These are phyloP conservation scores for Lolium multiflorum DNA, from an alignment of 176 grass and related monocot species.

Conservation along the genomic window DNA sequence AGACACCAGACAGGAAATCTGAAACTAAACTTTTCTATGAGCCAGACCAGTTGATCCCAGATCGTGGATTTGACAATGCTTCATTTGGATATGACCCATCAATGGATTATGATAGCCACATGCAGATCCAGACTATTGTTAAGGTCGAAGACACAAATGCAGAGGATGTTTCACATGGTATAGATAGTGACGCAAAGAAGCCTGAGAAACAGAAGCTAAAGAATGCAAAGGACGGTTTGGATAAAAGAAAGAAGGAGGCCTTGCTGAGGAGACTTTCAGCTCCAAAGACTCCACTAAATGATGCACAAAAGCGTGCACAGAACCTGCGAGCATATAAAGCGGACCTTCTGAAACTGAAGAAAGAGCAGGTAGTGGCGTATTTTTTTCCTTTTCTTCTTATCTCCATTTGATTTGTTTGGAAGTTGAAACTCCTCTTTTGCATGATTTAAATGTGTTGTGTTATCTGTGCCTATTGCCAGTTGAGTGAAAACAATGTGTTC, in stretches of 20 bases:
- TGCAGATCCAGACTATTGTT: constrained; percentile 47
- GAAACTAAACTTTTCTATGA: constrained; percentile 75
- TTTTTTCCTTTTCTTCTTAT: background rate
- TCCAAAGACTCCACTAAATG: constrained; percentile 61
- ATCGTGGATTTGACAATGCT: constrained; percentile 65
- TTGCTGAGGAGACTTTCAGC: constrained; percentile 57
- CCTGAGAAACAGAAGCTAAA: constrained; percentile 69
- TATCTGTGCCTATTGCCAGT: background rate
- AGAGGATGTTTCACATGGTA: constrained; percentile 49
- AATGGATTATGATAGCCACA: constrained; percentile 79
- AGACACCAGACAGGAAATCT: constrained; percentile 45
- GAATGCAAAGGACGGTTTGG: constrained; percentile 62
- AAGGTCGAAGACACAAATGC: constrained; percentile 53
- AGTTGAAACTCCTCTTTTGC: background rate
- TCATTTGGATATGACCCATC: constrained; percentile 82
- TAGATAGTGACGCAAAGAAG: constrained; percentile 61
- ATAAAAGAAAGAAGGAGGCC: constrained; percentile 84
- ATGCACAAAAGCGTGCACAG: constrained; percentile 94
- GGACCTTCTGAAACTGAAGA: constrained; percentile 90
- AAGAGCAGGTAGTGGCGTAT: constrained; percentile 71
- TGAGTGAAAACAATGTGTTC: background rate
- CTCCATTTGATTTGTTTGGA: constrained; percentile 6
- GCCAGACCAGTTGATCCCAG: constrained; percentile 83
- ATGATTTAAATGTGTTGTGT: background rate
- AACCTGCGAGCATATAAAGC: constrained; percentile 85